Conservation (phyloP, 768 basidiomycete species). For the Russula griseocarnosa region DNA sequence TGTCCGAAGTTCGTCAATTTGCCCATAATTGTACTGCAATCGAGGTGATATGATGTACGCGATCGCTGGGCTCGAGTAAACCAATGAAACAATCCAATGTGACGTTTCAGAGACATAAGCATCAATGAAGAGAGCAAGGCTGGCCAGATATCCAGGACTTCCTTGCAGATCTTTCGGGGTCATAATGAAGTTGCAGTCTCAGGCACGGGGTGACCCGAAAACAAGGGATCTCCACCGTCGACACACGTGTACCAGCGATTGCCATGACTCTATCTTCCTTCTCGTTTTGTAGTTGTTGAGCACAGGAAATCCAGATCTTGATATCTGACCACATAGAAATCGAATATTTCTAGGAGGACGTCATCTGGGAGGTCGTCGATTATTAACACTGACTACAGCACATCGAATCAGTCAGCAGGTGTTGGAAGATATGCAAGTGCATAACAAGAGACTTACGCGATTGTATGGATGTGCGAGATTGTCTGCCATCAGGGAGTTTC, state of each 20-base stretch:
- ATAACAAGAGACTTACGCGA: no score
- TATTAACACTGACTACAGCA: no score
- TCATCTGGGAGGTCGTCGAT: no score
- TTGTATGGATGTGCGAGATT: no score
- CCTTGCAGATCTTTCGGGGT: background rate
- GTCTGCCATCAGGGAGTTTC: no score
- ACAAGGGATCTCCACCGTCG: background rate
- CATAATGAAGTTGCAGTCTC: background rate
- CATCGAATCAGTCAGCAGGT: no score
- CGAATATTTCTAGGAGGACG: no score
- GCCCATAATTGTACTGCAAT: no score
- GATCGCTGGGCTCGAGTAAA: background rate
- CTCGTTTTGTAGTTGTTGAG: rapidly evolving
- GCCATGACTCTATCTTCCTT: background rate
- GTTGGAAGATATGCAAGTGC: no score
- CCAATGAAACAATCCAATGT: background rate
- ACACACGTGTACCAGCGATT: background rate
- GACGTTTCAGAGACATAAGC: rapidly evolving
- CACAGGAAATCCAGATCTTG: no score
- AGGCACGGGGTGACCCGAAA: background rate
- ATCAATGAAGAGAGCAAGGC: background rate
- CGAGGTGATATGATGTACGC: background rate
- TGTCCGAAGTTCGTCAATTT: no score
- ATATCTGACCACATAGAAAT: background rate
- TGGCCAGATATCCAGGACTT: background rate